Evolutionary conservation across 345 rosid species (phyloP).

Genomic region (Hypericum perforatum): DNA sequence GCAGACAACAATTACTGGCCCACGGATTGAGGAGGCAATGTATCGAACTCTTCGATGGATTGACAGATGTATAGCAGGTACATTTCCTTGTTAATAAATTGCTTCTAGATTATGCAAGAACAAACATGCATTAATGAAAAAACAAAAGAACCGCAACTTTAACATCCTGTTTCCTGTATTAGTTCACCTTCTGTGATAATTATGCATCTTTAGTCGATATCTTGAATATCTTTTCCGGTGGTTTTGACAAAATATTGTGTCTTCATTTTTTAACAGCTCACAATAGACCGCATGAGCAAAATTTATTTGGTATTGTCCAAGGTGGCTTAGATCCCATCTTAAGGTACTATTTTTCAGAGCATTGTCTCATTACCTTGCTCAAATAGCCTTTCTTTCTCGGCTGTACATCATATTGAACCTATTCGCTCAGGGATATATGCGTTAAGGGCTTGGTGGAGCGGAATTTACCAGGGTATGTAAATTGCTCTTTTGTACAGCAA

Average conservation of each 20-base stretch:
- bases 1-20: slow-evolving; percentile 68
- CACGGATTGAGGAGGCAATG: slow-evolving; percentile 79
- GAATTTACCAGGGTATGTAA: slow-evolving; percentile 65
- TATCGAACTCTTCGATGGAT: slow-evolving; percentile 81
- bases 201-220: no score
- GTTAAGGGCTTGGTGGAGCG: slow-evolving; percentile 63
- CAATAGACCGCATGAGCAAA: slow-evolving; percentile 59
- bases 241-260: neutral
- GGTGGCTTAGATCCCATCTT: slow-evolving; percentile 67
- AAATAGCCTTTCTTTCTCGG: neutral
- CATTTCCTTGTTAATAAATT: slow-evolving; percentile 1
- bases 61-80: slow-evolving; percentile 70
- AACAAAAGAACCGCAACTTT: no score
- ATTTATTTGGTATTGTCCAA: slow-evolving; percentile 73
- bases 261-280: slow-evolving; percentile 40
- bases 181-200: no score
- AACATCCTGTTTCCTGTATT: no score
- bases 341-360: slow-evolving; percentile 26
- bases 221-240: no score
- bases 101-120: neutral
- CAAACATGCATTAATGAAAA: no score
- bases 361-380: slow-evolving; percentile 3
- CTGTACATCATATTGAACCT: neutral
- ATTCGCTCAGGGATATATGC: slow-evolving; percentile 49
- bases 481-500: neutral